phyloP scores from a whole-genome alignment of 805 yeast species.

The Lipomyces starkeyi region DNA sequence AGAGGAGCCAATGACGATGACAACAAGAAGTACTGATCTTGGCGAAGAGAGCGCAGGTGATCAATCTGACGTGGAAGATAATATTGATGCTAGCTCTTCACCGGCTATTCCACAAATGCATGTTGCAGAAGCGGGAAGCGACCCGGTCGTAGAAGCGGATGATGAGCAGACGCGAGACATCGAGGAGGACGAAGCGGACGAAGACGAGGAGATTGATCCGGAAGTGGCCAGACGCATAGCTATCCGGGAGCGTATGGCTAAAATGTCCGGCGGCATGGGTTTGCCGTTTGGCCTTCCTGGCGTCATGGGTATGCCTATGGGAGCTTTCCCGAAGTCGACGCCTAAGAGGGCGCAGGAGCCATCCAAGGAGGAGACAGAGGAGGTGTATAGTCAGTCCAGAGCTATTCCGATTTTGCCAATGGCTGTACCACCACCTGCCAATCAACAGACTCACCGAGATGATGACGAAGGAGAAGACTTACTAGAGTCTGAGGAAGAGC shows the following conservation, averaged over 20 bases:
- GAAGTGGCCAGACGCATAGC: constrained; percentile 78
- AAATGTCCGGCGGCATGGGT: constrained; percentile 81
- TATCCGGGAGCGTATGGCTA: constrained; percentile 94
- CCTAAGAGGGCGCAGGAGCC: constrained; percentile 35
- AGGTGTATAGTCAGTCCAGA: constrained; percentile 42
- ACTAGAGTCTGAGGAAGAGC: not conserved
- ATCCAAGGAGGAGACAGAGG: constrained; percentile 36
- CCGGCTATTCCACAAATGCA: constrained; percentile 11
- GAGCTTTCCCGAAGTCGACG: constrained; percentile 16
- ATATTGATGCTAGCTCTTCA: constrained; percentile 6
- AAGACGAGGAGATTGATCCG: constrained; percentile 68
- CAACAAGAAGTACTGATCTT: not conserved
- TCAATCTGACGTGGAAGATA: constrained; percentile 24
- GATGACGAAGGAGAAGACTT: constrained; percentile 41
- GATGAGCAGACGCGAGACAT: constrained; percentile 49
- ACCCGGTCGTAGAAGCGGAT: constrained; percentile 44
- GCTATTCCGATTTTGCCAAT: constrained; percentile 63
- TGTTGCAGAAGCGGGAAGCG: constrained; percentile 33
- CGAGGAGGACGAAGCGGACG: constrained; percentile 58
- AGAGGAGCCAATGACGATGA: not conserved
- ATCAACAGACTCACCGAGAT: constrained; percentile 24
- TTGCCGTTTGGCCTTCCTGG: constrained; percentile 53
- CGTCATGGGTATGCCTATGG: constrained; percentile 43
- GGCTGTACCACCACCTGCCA: constrained; percentile 49
- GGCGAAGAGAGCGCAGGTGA: constrained; percentile 7